Conservation (phyloP, 1,284 basidiomycete genomes). For the Anthracocystis panici-leucophaei region DNA sequence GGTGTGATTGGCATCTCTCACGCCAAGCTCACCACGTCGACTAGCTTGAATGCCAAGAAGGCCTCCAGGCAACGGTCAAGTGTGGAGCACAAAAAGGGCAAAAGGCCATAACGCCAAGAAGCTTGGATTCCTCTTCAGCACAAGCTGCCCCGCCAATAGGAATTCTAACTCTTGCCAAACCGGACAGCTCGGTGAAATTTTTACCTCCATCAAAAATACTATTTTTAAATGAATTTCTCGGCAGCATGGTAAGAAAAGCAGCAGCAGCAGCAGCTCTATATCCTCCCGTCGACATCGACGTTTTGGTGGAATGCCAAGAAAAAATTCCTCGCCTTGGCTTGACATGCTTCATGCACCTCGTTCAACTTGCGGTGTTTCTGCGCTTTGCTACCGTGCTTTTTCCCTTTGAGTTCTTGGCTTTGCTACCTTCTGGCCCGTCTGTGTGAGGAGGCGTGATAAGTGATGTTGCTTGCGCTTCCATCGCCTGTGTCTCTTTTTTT, state of each 20-base stretch:
- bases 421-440: background rate
- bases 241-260: background rate
- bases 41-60: slow-evolving; percentile 9
- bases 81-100: background rate
- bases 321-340: slow-evolving; percentile 8
- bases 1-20: background rate
- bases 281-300: background rate
- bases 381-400: background rate
- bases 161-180: slow-evolving; percentile 1
- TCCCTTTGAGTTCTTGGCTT: background rate
- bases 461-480: slow-evolving; percentile 2
- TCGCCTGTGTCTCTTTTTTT: background rate
- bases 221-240: background rate
- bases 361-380: background rate
- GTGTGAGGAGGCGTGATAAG: slow-evolving; percentile 2
- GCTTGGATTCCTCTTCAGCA: slow-evolving; percentile 5
- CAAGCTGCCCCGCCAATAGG: background rate
- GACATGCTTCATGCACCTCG: background rate
- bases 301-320: slow-evolving; percentile 7
- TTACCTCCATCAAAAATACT: background rate
- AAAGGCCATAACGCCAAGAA: slow-evolving; percentile 12
- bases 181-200: slow-evolving; percentile 15
- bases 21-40: slow-evolving; percentile 1
- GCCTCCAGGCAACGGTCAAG: background rate
- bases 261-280: slow-evolving; percentile 7